Conservation (phyloP, 2,329 filamentous ascomycete species). For the Epichloe glyceriae region DNA sequence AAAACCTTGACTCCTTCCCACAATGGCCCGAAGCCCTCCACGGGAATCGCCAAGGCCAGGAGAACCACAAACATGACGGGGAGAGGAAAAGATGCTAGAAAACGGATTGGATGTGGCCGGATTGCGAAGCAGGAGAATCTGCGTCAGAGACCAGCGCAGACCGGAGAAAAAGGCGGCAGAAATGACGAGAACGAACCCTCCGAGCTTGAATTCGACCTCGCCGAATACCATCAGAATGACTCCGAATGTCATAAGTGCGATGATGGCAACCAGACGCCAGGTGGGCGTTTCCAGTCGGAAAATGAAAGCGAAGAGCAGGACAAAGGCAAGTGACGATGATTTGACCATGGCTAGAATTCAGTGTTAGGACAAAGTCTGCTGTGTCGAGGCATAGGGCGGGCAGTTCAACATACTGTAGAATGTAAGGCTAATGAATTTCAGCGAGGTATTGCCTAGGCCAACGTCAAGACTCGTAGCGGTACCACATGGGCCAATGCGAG, state of each 20-base stretch:
- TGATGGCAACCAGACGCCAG: conserved; percentile 73
- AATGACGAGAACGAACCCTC: conserved; percentile 88
- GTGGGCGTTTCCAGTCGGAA: conserved; percentile 86
- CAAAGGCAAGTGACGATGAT: conserved; percentile 89
- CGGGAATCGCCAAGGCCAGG: conserved; percentile 65
- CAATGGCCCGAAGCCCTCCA: conserved; percentile 66
- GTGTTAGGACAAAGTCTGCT: conserved; percentile 11
- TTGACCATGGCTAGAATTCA: conserved; percentile 67
- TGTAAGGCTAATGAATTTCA: conserved; percentile 91
- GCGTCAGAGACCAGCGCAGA: conserved; percentile 96
- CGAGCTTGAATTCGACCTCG: conserved; percentile 75
- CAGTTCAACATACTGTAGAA: conserved; percentile 62
- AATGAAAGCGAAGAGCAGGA: conserved; percentile 86
- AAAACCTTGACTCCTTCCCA: conserved; percentile 52
- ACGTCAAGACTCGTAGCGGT: conserved; percentile 90
- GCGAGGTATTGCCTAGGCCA: conserved; percentile 85
- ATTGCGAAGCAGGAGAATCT: conserved; percentile 87
- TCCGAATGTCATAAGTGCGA: conserved; percentile 79
- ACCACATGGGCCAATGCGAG: conserved; percentile 82
- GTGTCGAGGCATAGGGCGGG: too few relatives aligned
- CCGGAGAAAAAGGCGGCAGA: conserved; percentile 88
- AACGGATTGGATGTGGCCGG: conserved; percentile 94
- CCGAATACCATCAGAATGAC: conserved; percentile 98
- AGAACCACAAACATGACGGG: conserved; percentile 84
- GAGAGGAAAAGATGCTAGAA: conserved; percentile 97